Percentiles rank a stretch among this genome's conserved stretches.
These are phyloP conservation scores for Fusarium albosuccineum DNA, from an alignment of 2,329 filamentous ascomycete genomes.

Conservation along the genomic window DNA sequence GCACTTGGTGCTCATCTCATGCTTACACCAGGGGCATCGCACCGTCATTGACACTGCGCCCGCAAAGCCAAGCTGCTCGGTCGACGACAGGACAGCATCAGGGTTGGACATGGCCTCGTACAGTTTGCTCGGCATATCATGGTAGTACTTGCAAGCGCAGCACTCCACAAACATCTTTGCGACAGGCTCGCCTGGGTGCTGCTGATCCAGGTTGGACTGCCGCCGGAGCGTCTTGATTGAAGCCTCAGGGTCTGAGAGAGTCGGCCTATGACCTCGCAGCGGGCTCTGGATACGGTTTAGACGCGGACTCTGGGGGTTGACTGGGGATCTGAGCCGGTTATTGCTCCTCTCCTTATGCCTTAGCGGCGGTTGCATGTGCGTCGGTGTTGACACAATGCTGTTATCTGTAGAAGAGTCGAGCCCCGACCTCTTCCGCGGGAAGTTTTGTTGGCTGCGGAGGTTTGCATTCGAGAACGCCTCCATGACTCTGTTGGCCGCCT, in stretches of 20 bases:
- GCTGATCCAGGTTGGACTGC: conserved; percentile 22
- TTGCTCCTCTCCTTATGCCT: conserved; percentile 46
- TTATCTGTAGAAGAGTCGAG: conserved; percentile 29
- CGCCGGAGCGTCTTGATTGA: conserved; percentile 28
- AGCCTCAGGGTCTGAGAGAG: conserved; percentile 30
- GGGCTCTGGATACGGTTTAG: conserved; percentile 24
- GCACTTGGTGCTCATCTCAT: conserved; percentile 77
- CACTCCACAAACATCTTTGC: conserved; percentile 76
- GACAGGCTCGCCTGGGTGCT: conserved; percentile 56
- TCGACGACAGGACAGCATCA: conserved; percentile 63
- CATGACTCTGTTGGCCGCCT: conserved; percentile 50
- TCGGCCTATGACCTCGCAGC: conserved; percentile 31
- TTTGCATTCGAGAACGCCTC: conserved; percentile 49
- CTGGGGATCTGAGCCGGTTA: conserved; percentile 28
- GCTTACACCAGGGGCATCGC: conserved; percentile 78
- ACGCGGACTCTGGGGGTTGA: conserved; percentile 11
- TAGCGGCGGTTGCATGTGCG: conserved; percentile 56
- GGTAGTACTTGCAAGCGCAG: conserved; percentile 73
- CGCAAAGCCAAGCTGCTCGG: conserved; percentile 64
- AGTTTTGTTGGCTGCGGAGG: conserved; percentile 28
- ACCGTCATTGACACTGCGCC: conserved; percentile 72
- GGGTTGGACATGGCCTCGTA: conserved; percentile 75
- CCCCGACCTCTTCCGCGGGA: conserved; percentile 34
- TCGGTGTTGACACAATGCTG: conserved; percentile 50
- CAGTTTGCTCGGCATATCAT: conserved; percentile 74